Conservation (phyloP, 2,329 filamentous ascomycete genomes). For the Alternaria conjuncta region DNA sequence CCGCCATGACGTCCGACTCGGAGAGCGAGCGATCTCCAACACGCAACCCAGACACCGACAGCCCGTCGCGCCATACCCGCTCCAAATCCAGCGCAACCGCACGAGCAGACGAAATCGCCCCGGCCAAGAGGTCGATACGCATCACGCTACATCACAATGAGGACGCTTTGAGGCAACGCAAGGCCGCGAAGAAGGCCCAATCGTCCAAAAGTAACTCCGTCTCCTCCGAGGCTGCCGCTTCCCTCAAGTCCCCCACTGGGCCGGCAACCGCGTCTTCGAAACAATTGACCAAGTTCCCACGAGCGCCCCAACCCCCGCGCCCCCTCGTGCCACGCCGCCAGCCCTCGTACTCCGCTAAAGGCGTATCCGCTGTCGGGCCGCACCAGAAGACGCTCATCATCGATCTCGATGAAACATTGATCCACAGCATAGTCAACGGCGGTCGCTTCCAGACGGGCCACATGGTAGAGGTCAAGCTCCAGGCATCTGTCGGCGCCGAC, state of each 20-base stretch:
- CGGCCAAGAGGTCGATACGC: slow-evolving; percentile 79
- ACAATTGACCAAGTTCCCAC: slow-evolving; percentile 84
- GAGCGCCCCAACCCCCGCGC: slow-evolving; percentile 84
- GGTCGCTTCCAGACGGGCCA: slow-evolving; percentile 95
- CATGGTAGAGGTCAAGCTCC: slow-evolving; percentile 97
- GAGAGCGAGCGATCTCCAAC: slow-evolving; percentile 63
- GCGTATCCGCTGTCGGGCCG: slow-evolving; percentile 44
- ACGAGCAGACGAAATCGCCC: slow-evolving; percentile 68
- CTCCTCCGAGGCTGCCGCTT: slow-evolving; percentile 61
- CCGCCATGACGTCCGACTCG: slow-evolving; percentile 69
- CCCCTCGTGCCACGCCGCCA: slow-evolving; percentile 88
- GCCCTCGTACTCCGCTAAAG: slow-evolving; percentile 74
- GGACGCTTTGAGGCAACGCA: slow-evolving; percentile 74
- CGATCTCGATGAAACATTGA: slow-evolving; percentile 95
- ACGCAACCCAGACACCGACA: slow-evolving; percentile 35
- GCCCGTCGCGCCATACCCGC: slow-evolving; percentile 63
- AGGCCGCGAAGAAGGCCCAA: slow-evolving; percentile 69
- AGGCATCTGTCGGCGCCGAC: slow-evolving; percentile 71
- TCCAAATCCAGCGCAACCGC: slow-evolving; percentile 63
- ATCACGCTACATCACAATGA: slow-evolving; percentile 90
- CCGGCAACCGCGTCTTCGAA: slow-evolving; percentile 65
- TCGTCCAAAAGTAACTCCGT: slow-evolving; percentile 36
- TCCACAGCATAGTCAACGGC: slow-evolving; percentile 97
- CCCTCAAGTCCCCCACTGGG: slow-evolving; percentile 92
- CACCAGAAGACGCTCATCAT: slow-evolving; percentile 90